Evolutionary conservation across 495 filamentous ascomycete genomes (phyloP).

Genomic region (Bathelium albidoporum): DNA sequence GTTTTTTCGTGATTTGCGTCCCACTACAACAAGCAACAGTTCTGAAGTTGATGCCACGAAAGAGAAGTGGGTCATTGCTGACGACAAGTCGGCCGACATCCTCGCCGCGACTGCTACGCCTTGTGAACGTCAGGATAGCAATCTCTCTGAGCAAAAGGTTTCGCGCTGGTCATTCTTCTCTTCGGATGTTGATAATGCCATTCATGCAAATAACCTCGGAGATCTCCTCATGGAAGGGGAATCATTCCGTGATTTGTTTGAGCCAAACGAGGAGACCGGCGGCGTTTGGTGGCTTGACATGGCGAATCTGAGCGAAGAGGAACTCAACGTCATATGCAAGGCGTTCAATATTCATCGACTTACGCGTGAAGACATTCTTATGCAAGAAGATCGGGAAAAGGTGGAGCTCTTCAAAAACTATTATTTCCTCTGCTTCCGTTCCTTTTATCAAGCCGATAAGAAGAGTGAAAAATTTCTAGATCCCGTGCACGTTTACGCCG

Average conservation of each 20-base stretch:
- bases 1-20: background rate
- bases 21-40: background rate
- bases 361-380: constrained; percentile 88
- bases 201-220: constrained; percentile 80
- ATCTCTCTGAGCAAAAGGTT: constrained; percentile 4
- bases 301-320: constrained; percentile 78
- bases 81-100: background rate
- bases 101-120: background rate
- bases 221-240: constrained; percentile 82
- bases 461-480: constrained; percentile 68
- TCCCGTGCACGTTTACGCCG: constrained; percentile 89
- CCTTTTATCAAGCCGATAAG: constrained; percentile 75
- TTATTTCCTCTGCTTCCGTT: constrained; percentile 95
- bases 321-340: constrained; percentile 75
- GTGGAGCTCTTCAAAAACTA: constrained; percentile 95
- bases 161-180: constrained; percentile 88
- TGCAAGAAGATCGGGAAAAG: constrained; percentile 91
- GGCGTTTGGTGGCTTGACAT: constrained; percentile 96
- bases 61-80: background rate
- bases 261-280: constrained; percentile 53
- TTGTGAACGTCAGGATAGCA: constrained; percentile 40
- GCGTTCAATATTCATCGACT: constrained; percentile 90
- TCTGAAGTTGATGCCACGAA: constrained; percentile 5
- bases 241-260: constrained; percentile 79
- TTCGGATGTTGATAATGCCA: constrained; percentile 79